Conservation (phyloP, 1,139 yeast species). For the Meyerozyma elateridarum region DNA sequence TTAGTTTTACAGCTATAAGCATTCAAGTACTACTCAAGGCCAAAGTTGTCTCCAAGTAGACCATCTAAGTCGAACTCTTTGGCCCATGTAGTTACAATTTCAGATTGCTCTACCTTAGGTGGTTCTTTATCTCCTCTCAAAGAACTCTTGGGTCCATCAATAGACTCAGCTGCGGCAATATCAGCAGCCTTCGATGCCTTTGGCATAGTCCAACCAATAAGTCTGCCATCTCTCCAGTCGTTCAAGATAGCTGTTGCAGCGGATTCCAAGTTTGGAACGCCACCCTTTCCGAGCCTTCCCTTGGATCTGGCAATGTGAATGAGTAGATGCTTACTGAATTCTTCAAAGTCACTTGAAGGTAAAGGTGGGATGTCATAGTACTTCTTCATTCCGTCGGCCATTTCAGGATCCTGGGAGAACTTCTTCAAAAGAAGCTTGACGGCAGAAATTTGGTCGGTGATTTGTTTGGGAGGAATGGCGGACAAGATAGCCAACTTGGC, state of each 20-base stretch:
- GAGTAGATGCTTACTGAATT: slow-evolving; percentile 75
- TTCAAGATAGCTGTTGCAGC: slow-evolving; percentile 81
- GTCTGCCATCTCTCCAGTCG: slow-evolving; percentile 97
- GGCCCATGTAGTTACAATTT: slow-evolving; percentile 88
- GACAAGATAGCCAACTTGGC: slow-evolving; percentile 85
- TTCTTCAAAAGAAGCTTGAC: slow-evolving; percentile 72
- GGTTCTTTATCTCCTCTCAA: slow-evolving; percentile 45
- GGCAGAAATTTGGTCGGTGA: slow-evolving; percentile 81
- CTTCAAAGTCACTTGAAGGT: slow-evolving; percentile 58
- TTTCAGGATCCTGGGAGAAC: slow-evolving; percentile 62
- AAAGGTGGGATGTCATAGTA: slow-evolving; percentile 82
- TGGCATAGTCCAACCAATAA: slow-evolving; percentile 87
- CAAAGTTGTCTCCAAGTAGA: slow-evolving; percentile 47
- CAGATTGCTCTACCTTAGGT: slow-evolving; percentile 64
- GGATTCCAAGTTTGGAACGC: slow-evolving; percentile 81
- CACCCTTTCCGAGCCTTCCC: slow-evolving; percentile 92
- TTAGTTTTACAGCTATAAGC: neutral
- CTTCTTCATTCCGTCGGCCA: slow-evolving; percentile 69
- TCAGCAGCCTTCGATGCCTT: slow-evolving; percentile 51
- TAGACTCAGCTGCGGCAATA: slow-evolving; percentile 16
- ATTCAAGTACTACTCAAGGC: slow-evolving; percentile 12
- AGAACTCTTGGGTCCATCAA: slow-evolving; percentile 39
- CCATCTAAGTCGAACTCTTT: slow-evolving; percentile 91
- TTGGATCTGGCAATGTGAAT: slow-evolving; percentile 90
- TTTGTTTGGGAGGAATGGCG: slow-evolving; percentile 86